These are phyloP conservation scores for Chlorella sorokiniana DNA, from an alignment of 139 green algal species.

Conservation along the genomic window DNA sequence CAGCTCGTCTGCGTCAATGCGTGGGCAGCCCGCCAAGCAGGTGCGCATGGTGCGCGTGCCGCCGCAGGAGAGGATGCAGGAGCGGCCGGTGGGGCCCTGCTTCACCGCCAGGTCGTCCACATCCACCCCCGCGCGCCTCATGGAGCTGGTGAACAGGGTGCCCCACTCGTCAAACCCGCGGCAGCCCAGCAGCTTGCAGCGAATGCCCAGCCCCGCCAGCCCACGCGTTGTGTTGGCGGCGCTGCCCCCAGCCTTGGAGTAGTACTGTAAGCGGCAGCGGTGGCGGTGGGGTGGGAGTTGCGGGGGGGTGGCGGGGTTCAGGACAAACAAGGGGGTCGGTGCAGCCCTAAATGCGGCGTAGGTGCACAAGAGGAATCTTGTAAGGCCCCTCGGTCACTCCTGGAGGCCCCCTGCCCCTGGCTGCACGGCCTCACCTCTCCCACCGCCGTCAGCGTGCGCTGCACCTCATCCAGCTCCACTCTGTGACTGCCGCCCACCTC, in stretches of 20 bases:
- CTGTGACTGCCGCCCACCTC: constrained; percentile 50
- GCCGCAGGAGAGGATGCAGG: constrained; percentile 59
- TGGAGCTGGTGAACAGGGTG: constrained; percentile 49
- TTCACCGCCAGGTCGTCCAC: constrained; percentile 37
- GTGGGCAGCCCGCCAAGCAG: constrained; percentile 45
- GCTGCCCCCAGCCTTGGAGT: constrained; percentile 48
- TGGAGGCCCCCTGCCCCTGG: background rate
- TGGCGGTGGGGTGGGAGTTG: background rate
- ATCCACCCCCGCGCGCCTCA: constrained; percentile 55
- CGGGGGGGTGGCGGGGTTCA: no score
- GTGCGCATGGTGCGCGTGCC: constrained; percentile 66
- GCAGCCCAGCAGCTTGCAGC: constrained; percentile 35
- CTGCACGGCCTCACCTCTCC: no score
- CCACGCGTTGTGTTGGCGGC: constrained; percentile 48
- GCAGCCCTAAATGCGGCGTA: no score
- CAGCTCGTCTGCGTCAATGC: constrained; percentile 39
- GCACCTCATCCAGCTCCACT: constrained; percentile 29
- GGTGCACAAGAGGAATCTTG: no score
- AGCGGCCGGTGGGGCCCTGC: constrained; percentile 51
- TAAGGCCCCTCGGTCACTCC: background rate
- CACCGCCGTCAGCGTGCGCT: background rate
- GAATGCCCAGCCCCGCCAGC: constrained; percentile 46
- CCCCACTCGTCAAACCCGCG: constrained; percentile 63
- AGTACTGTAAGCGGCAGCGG: background rate
- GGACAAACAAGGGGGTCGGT: no score